phyloP scores from a whole-genome alignment of 805 yeast genomes.

The Candida insectorum region DNA sequence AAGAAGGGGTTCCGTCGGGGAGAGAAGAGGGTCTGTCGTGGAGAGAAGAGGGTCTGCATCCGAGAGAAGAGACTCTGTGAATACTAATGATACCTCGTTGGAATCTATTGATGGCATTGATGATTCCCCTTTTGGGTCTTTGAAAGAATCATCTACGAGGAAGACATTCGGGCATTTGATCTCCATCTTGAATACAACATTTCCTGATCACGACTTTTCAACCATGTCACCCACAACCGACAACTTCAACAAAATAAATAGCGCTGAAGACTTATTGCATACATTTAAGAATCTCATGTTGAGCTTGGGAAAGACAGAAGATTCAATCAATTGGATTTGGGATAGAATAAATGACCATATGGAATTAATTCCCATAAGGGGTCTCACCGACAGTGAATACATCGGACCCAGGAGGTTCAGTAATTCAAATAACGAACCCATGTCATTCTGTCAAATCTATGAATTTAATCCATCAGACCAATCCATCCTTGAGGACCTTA shows the following conservation, averaged over 20 bases:
- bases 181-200: conserved; percentile 85
- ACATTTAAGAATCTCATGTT: conserved; percentile 76
- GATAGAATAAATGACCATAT: conserved; percentile 80
- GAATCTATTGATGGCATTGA: conserved; percentile 25
- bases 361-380: conserved; percentile 47
- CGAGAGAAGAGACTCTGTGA: conserved; percentile 20
- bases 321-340: conserved; percentile 71
- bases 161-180: conserved; percentile 88
- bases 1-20: background rate
- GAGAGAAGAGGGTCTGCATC: conserved; percentile 18
- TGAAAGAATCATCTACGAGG: conserved; percentile 79
- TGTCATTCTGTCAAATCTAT: conserved; percentile 51
- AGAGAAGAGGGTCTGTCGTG: background rate
- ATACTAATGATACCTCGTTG: conserved; percentile 19
- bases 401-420: conserved; percentile 1
- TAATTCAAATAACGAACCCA: conserved; percentile 14
- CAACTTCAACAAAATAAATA: conserved; percentile 36
- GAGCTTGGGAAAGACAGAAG: conserved; percentile 40
- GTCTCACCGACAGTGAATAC: background rate
- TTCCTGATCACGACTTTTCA: conserved; percentile 94
- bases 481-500: conserved; percentile 59
- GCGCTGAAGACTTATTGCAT: conserved; percentile 49
- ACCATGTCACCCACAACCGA: conserved; percentile 77
- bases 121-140: conserved; percentile 85
- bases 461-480: conserved; percentile 60